These are phyloP conservation scores for Aspergillus intermedius DNA, from an alignment of 2,329 filamentous ascomycete species.

Conservation along the genomic window DNA sequence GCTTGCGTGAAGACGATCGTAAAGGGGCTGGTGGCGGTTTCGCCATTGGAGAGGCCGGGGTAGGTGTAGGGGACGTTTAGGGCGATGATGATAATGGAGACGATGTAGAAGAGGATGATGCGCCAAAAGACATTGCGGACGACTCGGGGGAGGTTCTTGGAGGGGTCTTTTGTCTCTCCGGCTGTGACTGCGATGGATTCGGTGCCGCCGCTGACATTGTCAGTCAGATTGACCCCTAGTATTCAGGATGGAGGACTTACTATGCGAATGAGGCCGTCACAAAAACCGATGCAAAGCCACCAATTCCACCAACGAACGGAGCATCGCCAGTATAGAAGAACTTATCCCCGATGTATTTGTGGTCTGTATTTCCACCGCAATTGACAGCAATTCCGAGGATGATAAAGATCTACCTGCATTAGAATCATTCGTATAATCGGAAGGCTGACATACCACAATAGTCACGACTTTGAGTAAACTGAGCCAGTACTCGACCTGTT, in stretches of 20 bases:
- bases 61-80: slow-evolving; percentile 55
- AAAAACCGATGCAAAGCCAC: slow-evolving; percentile 60
- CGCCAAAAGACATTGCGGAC: slow-evolving; percentile 62
- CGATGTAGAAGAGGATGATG: slow-evolving; percentile 51
- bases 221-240: background rate
- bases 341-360: slow-evolving; percentile 52
- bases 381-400: slow-evolving; percentile 57
- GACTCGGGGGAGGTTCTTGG: slow-evolving; percentile 55
- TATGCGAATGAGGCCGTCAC: slow-evolving; percentile 58
- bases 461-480: slow-evolving; percentile 38
- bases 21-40: slow-evolving; percentile 47
- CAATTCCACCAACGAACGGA: slow-evolving; percentile 59
- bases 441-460: slow-evolving; percentile 28
- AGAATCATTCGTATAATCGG: slow-evolving; percentile 12
- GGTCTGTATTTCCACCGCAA: slow-evolving; percentile 49
- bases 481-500: slow-evolving; percentile 36
- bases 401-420: slow-evolving; percentile 52
- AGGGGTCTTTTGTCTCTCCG: slow-evolving; percentile 59
- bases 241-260: slow-evolving; percentile 19
- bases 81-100: slow-evolving; percentile 50
- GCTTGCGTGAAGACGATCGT: slow-evolving; percentile 57
- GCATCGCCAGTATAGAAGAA: slow-evolving; percentile 55
- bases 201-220: slow-evolving; percentile 46
- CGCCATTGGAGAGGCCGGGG: slow-evolving; percentile 37
- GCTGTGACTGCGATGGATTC: slow-evolving; percentile 62